These are phyloP conservation scores for Fusarium incarnatum DNA, from an alignment of 2,329 filamentous ascomycete genomes.

Conservation along the genomic window DNA sequence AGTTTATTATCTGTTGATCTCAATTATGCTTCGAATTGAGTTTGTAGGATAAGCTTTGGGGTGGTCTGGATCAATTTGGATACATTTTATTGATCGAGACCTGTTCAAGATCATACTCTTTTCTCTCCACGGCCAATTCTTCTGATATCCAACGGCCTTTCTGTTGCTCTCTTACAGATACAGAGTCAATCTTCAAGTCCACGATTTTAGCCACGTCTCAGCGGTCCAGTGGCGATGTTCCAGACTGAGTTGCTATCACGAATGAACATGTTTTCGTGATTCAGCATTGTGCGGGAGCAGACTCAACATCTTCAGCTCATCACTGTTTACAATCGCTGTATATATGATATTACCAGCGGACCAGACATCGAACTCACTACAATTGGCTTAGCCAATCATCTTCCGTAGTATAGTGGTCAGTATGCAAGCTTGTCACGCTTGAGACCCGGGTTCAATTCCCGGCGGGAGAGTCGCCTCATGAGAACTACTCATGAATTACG, in stretches of 20 bases:
- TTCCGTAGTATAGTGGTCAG: slow-evolving; percentile 53
- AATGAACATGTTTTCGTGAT: neutral
- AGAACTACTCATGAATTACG: slow-evolving; percentile 5
- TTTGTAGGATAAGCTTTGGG: neutral
- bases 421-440: slow-evolving; percentile 49
- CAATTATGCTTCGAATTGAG: neutral
- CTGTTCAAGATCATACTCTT: neutral
- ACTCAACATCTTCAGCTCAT: neutral
- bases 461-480: slow-evolving; percentile 45
- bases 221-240: neutral
- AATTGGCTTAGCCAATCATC: slow-evolving; percentile 24
- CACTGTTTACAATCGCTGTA: neutral
- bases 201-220: too few relatives aligned
- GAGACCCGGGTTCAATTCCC: slow-evolving; percentile 49
- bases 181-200: neutral
- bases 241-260: neutral
- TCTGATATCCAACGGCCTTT: neutral
- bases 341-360: neutral
- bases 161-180: neutral
- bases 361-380: neutral
- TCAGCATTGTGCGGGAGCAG: neutral
- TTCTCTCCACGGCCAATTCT: neutral
- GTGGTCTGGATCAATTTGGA: neutral
- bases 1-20: neutral
- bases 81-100: neutral